Percentiles rank a stretch among this genome's conserved stretches.
phyloP scores from a whole-genome alignment of 768 basidiomycete genomes.

The Boletus subparvulus region DNA sequence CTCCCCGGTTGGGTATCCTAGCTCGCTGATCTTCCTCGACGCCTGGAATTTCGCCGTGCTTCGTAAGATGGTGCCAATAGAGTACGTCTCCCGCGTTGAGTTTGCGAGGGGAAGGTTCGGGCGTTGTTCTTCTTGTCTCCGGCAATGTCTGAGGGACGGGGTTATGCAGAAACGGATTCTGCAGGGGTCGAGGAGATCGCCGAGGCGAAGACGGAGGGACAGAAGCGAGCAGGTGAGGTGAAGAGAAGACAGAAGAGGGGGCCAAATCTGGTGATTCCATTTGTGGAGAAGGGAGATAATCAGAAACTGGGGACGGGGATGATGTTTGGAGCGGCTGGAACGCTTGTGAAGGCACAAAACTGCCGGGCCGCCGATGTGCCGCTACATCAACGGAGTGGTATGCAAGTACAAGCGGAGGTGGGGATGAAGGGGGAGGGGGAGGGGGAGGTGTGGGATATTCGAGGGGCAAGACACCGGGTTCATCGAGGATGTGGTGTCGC shows the following conservation, averaged over 20 bases:
- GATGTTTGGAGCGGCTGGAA: conserved; percentile 23
- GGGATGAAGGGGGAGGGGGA: conserved; percentile 32
- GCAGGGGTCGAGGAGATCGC: conserved; percentile 24
- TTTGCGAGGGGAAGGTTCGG: conserved; percentile 33
- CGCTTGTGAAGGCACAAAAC: conserved; percentile 16
- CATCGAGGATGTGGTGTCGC: conserved; percentile 60
- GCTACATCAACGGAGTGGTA: conserved; percentile 29
- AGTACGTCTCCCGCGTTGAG: conserved; percentile 62
- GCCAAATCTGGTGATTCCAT: conserved; percentile 22
- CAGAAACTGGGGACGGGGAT: conserved; percentile 12
- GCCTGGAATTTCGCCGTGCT: conserved; percentile 70
- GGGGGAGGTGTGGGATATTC: conserved; percentile 36
- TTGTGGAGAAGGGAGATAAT: conserved; percentile 25
- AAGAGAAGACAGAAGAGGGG: conserved; percentile 24
- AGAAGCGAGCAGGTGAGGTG: conserved; percentile 23
- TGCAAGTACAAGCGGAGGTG: conserved; percentile 32
- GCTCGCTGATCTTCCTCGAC: conserved; percentile 64
- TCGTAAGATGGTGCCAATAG: conserved; percentile 75
- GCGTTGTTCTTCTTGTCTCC: conserved; percentile 10
- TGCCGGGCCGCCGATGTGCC: conserved; percentile 21
- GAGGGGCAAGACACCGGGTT: conserved; percentile 58
- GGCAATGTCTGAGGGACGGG: conserved; percentile 11
- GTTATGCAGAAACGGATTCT: conserved; percentile 9
- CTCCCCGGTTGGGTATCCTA: conserved; percentile 18
- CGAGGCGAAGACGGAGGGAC: conserved; percentile 20